Evolutionary conservation across 2,329 filamentous ascomycete genomes (phyloP), one percentile per base, ranked within the genome.

Genomic region (Dactylellina parvicollis): DNA sequence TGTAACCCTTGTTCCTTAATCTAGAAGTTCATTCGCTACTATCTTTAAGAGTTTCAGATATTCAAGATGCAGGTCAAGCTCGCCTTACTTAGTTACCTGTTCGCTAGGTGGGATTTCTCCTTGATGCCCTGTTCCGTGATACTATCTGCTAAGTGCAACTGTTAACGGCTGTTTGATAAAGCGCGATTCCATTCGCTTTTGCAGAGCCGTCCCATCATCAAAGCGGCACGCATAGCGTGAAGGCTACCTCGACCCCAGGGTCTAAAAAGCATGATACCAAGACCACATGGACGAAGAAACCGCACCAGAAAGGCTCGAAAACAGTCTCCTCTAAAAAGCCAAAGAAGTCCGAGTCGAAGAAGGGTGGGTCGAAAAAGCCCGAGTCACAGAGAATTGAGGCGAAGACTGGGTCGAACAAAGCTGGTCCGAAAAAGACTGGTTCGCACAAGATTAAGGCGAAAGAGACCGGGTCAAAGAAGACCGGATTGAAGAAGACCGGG

Each of bases 11-110:
- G 12, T 38, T 7, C 10, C 34, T 38, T 14, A 32, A 32, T 14
- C 34, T 38, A 14, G 16, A 4, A 14, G 34, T 7, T 38, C 4
- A 14, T 38, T 38, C 24, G 16, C 32, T 28, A 36, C 22, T 49
- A 49, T 36, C n/a, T 38, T 18, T 3, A 36, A 30, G 22, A 4
- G 1, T 36, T 12, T 24, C 18, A 30, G 16, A 4, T 18, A 24
- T 2, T 18, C 49, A 54, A 54, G 28, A 54, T 54, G 49, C 49
- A 54, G 32, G 14, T 54, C 9, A 54, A 38, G 22, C 16, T 36
- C 14, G 18, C 30, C 12, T 14, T 54, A 8, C n/a, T 54, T 38
- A 20, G 18, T 24, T 54, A 54, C 16, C 38, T 54, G 7, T 32
- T 54, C 22, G 28, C 18, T 14, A 54, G 49, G n/a, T 54, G 14